Base-by-base conservation (phyloP, 257 asterid species). In the Gynochthodes officinalis region DNA sequence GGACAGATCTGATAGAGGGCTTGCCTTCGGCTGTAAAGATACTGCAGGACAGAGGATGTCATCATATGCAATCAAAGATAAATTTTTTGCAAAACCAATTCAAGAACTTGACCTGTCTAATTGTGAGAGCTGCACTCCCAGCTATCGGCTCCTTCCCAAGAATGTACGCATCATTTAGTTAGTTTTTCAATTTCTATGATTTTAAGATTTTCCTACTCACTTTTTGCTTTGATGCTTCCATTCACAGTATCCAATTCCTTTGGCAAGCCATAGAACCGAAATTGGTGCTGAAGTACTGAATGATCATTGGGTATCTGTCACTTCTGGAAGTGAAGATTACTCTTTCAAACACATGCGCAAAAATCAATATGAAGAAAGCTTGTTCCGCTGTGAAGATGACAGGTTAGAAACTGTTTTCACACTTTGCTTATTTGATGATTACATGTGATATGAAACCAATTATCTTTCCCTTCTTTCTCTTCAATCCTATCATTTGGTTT, bases 321-420 rank as follows among this genome's bases (percentile, higher is more conserved):
- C 99, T 71, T 95, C 97, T 66, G 99, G 99, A 73, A 95, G 98
- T 80, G 99, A 95, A 81, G 98, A 90, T 87, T 92, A 87, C 85
- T 90, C 99, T 40, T 92, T 92, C 86, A 95, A 95, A 81, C 98
- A 95, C 81, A 90, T 90, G 98, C 90, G 92, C 43, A 95, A 89
- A 80, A 95, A 95, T 84, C 98, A 92, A 81, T 95, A 95, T 75
- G 99, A 92, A 83, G 98, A 95, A 76, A 95, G 96, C 84, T 85
- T 95, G 91, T 90, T 88, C 71, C 90, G 96, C 27, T 95, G 99
- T 75, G 98, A 92, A 82, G 99, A 95, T 76, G 99, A 95, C 84
- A 88, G 98, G 99, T 92, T 71, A 67, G 84, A 59, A 46, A 50
- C 68, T 75, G 23, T 66, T 53, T 70, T 74, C 76, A 76, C 25